Conservation (phyloP, 1,284 basidiomycete species). For the Ganoderma sinense region DNA sequence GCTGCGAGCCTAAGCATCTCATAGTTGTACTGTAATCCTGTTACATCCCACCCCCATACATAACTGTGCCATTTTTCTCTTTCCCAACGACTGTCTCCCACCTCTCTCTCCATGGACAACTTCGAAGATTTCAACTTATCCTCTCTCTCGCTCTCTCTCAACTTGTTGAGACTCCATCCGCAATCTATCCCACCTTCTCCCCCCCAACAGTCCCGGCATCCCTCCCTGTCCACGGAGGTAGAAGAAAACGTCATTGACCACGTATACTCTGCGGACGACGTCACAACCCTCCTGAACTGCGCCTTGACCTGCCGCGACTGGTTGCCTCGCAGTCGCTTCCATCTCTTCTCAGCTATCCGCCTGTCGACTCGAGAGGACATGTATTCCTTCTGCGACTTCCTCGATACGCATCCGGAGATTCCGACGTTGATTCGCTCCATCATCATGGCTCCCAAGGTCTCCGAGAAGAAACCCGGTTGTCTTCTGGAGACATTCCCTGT, state of each 20-base stretch:
- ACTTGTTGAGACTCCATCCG: too few species aligned
- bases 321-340: background rate
- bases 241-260: background rate
- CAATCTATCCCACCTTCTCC: too few species aligned
- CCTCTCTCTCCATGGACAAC: background rate
- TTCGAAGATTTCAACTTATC: background rate
- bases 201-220: background rate
- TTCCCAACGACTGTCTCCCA: background rate
- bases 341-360: background rate
- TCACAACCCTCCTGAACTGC: background rate
- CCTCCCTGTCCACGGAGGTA: background rate
- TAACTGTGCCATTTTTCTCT: too few species aligned
- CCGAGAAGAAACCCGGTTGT: background rate
- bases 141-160: too few species aligned
- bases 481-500: background rate
- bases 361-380: background rate
- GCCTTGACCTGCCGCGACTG: background rate
- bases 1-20: too few species aligned
- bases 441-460: background rate
- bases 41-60: too few species aligned
- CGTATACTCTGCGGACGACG: background rate
- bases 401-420: background rate
- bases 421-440: background rate
- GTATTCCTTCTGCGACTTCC: background rate
- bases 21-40: too few species aligned